Percentiles rank a stretch among this genome's conserved stretches.
Conservation (phyloP, 2,329 filamentous ascomycete genomes). For the Blumeria hordei region DNA sequence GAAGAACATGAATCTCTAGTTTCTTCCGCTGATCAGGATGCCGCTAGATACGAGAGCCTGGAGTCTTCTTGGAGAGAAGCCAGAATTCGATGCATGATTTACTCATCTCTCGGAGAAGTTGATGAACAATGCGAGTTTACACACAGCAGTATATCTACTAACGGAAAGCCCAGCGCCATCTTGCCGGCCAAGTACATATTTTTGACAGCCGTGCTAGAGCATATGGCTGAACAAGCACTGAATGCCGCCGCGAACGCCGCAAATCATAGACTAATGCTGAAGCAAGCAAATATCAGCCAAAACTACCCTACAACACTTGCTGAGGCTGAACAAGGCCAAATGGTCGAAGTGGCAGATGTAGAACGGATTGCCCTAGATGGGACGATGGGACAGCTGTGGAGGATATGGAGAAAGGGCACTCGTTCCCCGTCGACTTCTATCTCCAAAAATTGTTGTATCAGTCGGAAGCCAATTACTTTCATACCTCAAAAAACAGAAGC, state of each 20-base stretch:
- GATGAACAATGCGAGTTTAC: conserved; percentile 94
- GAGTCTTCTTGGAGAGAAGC: conserved; percentile 87
- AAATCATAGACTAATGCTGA: conserved; percentile 37
- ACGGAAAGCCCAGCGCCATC: conserved; percentile 36
- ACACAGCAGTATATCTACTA: conserved; percentile 35
- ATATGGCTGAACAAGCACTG: conserved; percentile 74
- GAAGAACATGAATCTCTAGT: conserved; percentile 41
- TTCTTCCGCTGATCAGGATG: conserved; percentile 44
- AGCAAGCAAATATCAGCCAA: conserved; percentile 29
- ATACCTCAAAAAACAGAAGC: too few relatives aligned
- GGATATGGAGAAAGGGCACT: conserved; percentile 78
- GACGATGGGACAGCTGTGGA: conserved; percentile 72
- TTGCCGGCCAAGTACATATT: conserved; percentile 90
- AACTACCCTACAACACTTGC: conserved; percentile 22
- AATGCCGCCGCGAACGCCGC: conserved; percentile 72
- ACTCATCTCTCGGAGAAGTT: conserved; percentile 85
- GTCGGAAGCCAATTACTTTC: too few relatives aligned
- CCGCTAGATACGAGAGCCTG: conserved; percentile 17
- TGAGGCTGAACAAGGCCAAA: conserved; percentile 36
- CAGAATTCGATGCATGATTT: conserved; percentile 88
- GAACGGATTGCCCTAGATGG: conserved; percentile 80
- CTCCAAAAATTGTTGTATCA: conserved; percentile 19
- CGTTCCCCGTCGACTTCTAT: conserved; percentile 29
- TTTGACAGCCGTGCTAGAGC: conserved; percentile 80
- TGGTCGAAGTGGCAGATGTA: conserved; percentile 81